A percentile compares a stretch with the other conserved stretches of the same genome.
Conservation (phyloP, 1,284 basidiomycete genomes). For the Naganishia liquefaciens region DNA sequence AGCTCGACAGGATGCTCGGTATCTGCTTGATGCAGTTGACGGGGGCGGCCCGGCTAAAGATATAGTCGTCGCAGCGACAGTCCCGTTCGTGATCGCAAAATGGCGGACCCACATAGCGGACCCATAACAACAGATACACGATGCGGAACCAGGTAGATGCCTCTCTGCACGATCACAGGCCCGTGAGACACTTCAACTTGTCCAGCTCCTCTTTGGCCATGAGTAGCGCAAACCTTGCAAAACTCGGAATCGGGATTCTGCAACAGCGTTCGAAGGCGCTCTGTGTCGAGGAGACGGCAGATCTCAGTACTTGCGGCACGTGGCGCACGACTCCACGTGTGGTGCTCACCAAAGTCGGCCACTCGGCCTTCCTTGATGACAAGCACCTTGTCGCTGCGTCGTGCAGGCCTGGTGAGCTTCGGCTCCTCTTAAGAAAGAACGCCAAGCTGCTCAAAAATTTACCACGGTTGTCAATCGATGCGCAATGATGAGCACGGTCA, state of each 20-base stretch:
- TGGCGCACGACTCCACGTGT: too few relatives aligned
- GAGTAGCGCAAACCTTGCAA: constrained; percentile 10
- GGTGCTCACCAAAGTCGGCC: constrained; percentile 4
- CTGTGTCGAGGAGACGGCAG: background rate
- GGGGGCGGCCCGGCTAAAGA: too few relatives aligned
- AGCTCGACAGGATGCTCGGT: too few relatives aligned
- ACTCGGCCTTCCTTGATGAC: constrained; percentile 57
- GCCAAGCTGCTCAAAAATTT: constrained; percentile 9
- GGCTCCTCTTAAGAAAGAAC: background rate
- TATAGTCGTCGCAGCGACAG: too few relatives aligned
- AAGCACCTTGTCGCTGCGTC: constrained; percentile 56
- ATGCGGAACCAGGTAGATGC: too few relatives aligned
- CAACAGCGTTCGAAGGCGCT: constrained; percentile 6
- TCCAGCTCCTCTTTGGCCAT: constrained; percentile 9
- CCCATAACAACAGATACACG: too few relatives aligned
- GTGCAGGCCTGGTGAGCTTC: background rate
- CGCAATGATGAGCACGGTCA: constrained; percentile 70
- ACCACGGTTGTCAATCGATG: constrained; percentile 65
- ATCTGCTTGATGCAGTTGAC: too few relatives aligned
- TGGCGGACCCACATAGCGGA: too few relatives aligned
- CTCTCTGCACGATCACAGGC: background rate
- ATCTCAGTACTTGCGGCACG: too few relatives aligned
- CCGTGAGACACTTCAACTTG: constrained; percentile 10
- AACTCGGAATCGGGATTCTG: constrained; percentile 12
- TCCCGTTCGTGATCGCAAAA: too few relatives aligned